Conservation (phyloP, 2,329 filamentous ascomycete genomes). For the Penicillium olsonii region DNA sequence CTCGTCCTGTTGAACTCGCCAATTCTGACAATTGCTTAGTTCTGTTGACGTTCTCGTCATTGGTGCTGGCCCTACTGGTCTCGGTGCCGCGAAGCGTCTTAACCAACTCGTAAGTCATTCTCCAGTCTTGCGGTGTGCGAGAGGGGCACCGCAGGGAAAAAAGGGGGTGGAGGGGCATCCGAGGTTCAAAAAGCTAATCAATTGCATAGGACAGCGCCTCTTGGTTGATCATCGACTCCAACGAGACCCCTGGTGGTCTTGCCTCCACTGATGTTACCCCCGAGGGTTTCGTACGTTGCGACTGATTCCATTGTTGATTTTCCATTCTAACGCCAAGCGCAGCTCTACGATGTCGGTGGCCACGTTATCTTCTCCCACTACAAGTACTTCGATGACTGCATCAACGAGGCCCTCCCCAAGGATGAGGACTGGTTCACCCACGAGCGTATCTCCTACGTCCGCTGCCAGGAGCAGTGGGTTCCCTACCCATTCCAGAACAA, state of each 20-base stretch:
- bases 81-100: conserved; percentile 96
- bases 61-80: conserved; percentile 93
- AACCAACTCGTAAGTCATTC: conserved; percentile 78
- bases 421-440: conserved; percentile 96
- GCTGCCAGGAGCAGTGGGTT: conserved; percentile 95
- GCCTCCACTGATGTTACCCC: conserved; percentile 93
- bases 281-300: conserved; percentile 86
- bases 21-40: conserved; percentile 49
- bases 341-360: conserved; percentile 98
- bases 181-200: conserved; percentile 21
- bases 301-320: conserved; percentile 1
- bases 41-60: conserved; percentile 97
- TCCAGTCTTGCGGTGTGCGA: conserved; percentile 4
- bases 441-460: conserved; percentile 98
- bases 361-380: conserved; percentile 99
- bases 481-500: conserved; percentile 99
- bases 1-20: background rate
- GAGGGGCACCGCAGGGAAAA: conserved; percentile 12
- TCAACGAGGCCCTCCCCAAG: conserved; percentile 93
- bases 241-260: conserved; percentile 89
- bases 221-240: conserved; percentile 94
- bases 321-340: conserved; percentile 13
- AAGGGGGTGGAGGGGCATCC: conserved; percentile 22
- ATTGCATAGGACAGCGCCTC: conserved; percentile 75
- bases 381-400: conserved; percentile 99